Evolutionary conservation across 805 yeast genomes (phyloP).

Genomic region (Metschnikowia gelsemii): DNA sequence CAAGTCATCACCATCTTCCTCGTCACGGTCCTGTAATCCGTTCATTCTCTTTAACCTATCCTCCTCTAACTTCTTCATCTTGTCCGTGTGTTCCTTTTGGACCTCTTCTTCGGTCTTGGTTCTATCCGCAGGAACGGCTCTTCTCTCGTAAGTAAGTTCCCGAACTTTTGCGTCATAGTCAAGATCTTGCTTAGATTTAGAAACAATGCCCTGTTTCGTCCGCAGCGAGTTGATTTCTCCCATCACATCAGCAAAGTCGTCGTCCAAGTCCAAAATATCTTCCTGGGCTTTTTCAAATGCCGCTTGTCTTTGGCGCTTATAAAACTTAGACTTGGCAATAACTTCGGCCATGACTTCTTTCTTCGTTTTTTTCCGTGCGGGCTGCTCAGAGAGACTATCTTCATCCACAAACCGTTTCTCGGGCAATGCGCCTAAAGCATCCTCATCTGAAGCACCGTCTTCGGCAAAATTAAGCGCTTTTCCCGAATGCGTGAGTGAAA

Average conservation of each 20-base stretch:
- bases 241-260: slow-evolving; percentile 70
- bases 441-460: slow-evolving; percentile 29
- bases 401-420: slow-evolving; percentile 40
- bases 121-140: slow-evolving; percentile 80
- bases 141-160: slow-evolving; percentile 64
- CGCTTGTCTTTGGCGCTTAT: slow-evolving; percentile 73
- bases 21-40: slow-evolving; percentile 52
- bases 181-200: slow-evolving; percentile 42
- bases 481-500: slow-evolving; percentile 76
- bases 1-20: slow-evolving; percentile 65
- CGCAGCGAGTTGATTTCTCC: slow-evolving; percentile 40
- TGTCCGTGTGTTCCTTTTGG: slow-evolving; percentile 57
- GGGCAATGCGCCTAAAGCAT: slow-evolving; percentile 25
- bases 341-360: slow-evolving; percentile 85
- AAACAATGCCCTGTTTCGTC: slow-evolving; percentile 22
- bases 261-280: slow-evolving; percentile 66
- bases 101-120: slow-evolving; percentile 77
- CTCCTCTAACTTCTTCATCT: slow-evolving; percentile 59
- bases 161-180: slow-evolving; percentile 67
- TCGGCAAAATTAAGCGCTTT: slow-evolving; percentile 61
- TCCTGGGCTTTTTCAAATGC: slow-evolving; percentile 59
- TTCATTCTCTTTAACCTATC: slow-evolving; percentile 74
- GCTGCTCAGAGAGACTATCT: slow-evolving; percentile 31
- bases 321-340: slow-evolving; percentile 76
- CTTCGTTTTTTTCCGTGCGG: slow-evolving; percentile 68